Evolutionary conservation across 768 basidiomycete species (phyloP), one percentile per base, ranked within the genome.

Genomic region (Collybia mongolica): DNA sequence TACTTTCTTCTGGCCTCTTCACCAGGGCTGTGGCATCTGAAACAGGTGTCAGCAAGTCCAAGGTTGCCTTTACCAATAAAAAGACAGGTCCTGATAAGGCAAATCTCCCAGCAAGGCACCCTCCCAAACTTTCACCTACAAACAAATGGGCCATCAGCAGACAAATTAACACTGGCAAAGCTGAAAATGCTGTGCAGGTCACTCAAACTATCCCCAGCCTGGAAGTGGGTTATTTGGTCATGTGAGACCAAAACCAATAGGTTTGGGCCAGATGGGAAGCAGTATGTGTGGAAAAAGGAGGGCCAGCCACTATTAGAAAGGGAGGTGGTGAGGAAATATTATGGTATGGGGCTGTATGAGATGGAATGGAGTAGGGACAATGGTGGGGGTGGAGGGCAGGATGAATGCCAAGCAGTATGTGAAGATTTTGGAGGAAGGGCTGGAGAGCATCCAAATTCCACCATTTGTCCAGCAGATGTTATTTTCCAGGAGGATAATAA

Each of bases 291-390:
- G 43, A 44, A 44, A 17, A 24, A 24, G 4, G 22, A 32, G 17
- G 24, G 24, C 7, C 24, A 26, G 3, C 7, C 43, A 17, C 17
- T 26, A 23, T 24, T 20, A 12, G 29, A 44, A n/a, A 23, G 22
- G 18, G 24, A n/a, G 11, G 12, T 26, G 11, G 12, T 12, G 43
- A 26, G 24, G 9, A 11, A 44, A 44, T 24, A 11, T 44, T 44
- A 44, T 44, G 53, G 42, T 60, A 23, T 61, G 58, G 57, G 53
- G 55, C 3, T 59, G 55, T 46, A 53, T 63, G 40, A 51, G 48
- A 17, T 63, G 56, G 54, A 44, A 58, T 45, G 53, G 60, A 39
- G 48, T 54, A 4, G 61, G 58, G 23, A 49, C 39, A 12, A 19
- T 54, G 1, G 39, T 43, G 26, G 48, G 54, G 45, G 44, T 54